Base-by-base conservation (phyloP, 164 flowering plant species). In the Protea cynaroides region DNA sequence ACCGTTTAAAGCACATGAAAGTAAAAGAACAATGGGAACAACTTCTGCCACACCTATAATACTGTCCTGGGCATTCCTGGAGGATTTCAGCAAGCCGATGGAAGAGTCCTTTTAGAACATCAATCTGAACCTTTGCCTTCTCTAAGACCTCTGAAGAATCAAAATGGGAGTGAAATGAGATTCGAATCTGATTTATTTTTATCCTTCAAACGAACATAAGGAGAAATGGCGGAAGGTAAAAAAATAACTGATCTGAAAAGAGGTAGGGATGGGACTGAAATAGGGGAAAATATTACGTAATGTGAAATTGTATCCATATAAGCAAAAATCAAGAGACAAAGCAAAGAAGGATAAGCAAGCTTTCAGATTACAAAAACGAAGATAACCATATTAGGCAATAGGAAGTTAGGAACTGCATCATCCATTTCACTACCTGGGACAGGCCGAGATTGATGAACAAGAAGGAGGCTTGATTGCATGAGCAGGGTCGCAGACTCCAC, bases 401-500 rank as follows among this genome's bases (percentile, higher is more conserved):
- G 21, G 7, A 18, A 47, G 3, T 4, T 2, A 7, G 21, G 7
- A 18, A 47, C 3, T 4, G 18, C 24, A 44, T 8, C 6, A 58
- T 11, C 54, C 11, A 17, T 8, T 38, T 25, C 25, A 57, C 25
- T 77, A 91, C 98, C 98, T 19, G 95, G 76, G 59, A 82, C 49
- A 0, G 95, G 89, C 25, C 88, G 88, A 69, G 96, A 83, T 66
- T 91, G 93, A 70, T 94, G 96, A 52, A 94, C 85, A 13, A 85
- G 89, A 55, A 94, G 89, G 12, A 94, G 75, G 53, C 73, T 70
- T 5, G 93, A 82, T 19, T 94, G 83, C 79, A 94, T 84, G 57
- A 88, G 58, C 70, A 97, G 78, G 0, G 76, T 76, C 17, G 78
- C 69, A 40, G 89, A 80, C 68, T 91, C 99, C 59, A 94, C 88